Conservation (phyloP, 192 early-diverging fungal genomes). For the Podila epicladia region DNA sequence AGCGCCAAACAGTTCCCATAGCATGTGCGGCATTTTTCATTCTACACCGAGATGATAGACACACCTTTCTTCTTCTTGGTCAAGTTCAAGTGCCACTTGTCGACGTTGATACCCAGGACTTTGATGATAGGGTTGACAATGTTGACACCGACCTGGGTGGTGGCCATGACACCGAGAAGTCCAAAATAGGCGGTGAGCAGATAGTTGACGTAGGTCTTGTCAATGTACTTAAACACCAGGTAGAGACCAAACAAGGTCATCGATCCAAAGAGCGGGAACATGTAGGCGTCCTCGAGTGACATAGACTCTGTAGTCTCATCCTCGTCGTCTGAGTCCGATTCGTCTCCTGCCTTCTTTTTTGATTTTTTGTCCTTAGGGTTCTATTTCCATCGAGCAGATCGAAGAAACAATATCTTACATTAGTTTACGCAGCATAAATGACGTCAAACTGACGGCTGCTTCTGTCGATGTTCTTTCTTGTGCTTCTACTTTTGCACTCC, state of each 20-base stretch:
- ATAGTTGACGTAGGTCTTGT: conserved; percentile 85
- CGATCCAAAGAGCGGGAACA: conserved; percentile 94
- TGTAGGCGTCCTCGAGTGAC: conserved; percentile 87
- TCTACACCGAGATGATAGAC: neutral
- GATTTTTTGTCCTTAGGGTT: conserved; percentile 54
- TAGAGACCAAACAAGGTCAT: conserved; percentile 83
- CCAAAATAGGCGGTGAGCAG: conserved; percentile 89
- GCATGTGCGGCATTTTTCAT: neutral
- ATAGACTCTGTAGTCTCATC: conserved; percentile 79
- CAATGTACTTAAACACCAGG: conserved; percentile 86
- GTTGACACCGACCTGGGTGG: conserved; percentile 68
- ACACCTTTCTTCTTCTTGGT: conserved; percentile 74
- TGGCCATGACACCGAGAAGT: conserved; percentile 81
- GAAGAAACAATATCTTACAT: too few relatives aligned
- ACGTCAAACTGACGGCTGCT: too few relatives aligned
- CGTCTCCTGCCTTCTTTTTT: conserved; percentile 38
- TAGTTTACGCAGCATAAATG: too few relatives aligned
- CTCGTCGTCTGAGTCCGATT: conserved; percentile 74
- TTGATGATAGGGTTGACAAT: conserved; percentile 57
- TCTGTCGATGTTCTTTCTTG: too few relatives aligned
- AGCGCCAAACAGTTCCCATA: neutral
- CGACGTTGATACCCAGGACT: conserved; percentile 60
- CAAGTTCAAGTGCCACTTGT: conserved; percentile 78
- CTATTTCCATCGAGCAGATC: neutral
- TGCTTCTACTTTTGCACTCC: too few relatives aligned